phyloP scores from a whole-genome alignment of 1,139 yeast genomes.

The Yamadazyma songkhlaensis region DNA sequence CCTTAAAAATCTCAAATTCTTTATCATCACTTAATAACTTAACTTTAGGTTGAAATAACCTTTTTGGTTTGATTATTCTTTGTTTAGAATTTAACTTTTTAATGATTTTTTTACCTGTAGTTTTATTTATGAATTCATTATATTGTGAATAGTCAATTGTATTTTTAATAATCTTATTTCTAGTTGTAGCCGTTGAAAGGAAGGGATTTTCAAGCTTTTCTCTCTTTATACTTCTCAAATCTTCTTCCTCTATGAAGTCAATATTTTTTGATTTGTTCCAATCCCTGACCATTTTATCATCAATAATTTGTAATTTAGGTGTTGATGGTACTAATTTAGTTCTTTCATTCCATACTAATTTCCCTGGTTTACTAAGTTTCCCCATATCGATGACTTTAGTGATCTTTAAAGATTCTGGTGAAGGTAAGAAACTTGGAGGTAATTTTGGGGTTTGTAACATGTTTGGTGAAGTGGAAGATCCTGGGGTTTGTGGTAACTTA shows the following conservation, averaged over 20 bases:
- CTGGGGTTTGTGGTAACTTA: not conserved
- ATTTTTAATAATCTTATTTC: constrained; percentile 6
- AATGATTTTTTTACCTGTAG: constrained; percentile 23
- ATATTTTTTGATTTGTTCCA: not conserved
- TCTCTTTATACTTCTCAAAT: not conserved
- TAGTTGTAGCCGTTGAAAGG: constrained; percentile 4
- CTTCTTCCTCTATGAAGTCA: constrained; percentile 4
- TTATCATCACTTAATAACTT: not conserved
- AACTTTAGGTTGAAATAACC: constrained; percentile 12
- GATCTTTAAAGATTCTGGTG: constrained; percentile 11
- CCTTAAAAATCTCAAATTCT: constrained; percentile 17
- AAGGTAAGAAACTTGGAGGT: constrained; percentile 2
- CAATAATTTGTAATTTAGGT: constrained; percentile 11
- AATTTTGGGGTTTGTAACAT: constrained; percentile 1
- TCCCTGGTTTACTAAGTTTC: constrained; percentile 7
- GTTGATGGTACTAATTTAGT: constrained; percentile 12
- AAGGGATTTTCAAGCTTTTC: constrained; percentile 16
- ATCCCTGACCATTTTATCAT: constrained; percentile 9
- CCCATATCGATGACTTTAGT: constrained; percentile 6
- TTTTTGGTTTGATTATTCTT: constrained; percentile 25
- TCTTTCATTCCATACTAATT: constrained; percentile 9
- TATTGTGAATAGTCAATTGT: constrained; percentile 21
- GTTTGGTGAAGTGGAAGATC: too few species aligned
- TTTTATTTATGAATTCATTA: constrained; percentile 24
- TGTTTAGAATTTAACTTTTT: constrained; percentile 19